Conservation (phyloP, 495 filamentous ascomycete genomes). For the Hypoxylon crocopeplum region DNA sequence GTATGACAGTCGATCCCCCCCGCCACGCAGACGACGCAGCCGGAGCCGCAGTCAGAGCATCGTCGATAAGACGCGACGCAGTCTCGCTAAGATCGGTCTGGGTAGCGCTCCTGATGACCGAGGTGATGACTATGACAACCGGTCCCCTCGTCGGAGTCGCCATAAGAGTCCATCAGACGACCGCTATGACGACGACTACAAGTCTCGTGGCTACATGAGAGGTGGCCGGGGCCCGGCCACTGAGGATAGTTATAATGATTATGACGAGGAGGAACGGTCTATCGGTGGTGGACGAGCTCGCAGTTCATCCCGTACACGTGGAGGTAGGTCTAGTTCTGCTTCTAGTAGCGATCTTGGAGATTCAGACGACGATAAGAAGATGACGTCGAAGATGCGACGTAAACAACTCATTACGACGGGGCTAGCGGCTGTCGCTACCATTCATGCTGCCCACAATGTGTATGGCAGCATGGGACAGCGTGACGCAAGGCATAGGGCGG, state of each 20-base stretch:
- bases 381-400: slow-evolving; percentile 78
- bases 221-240: slow-evolving; percentile 46
- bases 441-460: slow-evolving; percentile 83
- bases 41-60: slow-evolving; percentile 57
- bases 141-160: slow-evolving; percentile 35
- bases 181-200: slow-evolving; percentile 62
- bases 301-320: slow-evolving; percentile 41
- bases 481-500: slow-evolving; percentile 69
- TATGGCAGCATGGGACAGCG: slow-evolving; percentile 79
- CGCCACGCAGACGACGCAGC: slow-evolving; percentile 49
- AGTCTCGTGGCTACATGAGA: slow-evolving; percentile 54
- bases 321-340: slow-evolving; percentile 53
- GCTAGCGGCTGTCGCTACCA: slow-evolving; percentile 84
- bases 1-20: slow-evolving; percentile 55
- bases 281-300: slow-evolving; percentile 47
- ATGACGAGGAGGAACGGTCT: slow-evolving; percentile 58
- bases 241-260: slow-evolving; percentile 48
- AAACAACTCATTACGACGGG: slow-evolving; percentile 86
- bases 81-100: slow-evolving; percentile 54
- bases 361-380: slow-evolving; percentile 78
- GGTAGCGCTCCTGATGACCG: slow-evolving; percentile 56
- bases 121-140: slow-evolving; percentile 45
- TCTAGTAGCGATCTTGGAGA: slow-evolving; percentile 70
- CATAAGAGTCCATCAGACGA: slow-evolving; percentile 41
- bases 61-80: slow-evolving; percentile 51